These are phyloP conservation scores for Truncatella angustata DNA, from an alignment of 2,329 filamentous ascomycete genomes.

Conservation along the genomic window DNA sequence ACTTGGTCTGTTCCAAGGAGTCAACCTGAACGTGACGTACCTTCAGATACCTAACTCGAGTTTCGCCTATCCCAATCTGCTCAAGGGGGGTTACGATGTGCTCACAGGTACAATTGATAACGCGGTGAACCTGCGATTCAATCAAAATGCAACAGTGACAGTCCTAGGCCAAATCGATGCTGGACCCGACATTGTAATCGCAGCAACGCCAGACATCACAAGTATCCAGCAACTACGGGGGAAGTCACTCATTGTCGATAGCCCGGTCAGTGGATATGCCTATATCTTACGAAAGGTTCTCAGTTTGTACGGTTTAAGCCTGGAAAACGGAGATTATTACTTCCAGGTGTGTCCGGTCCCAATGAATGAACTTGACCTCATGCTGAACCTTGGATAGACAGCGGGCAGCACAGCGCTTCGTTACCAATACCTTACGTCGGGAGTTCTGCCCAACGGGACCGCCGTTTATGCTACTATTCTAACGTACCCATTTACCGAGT, in stretches of 20 bases:
- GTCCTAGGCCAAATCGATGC: slow-evolving; percentile 4
- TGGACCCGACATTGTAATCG: slow-evolving; percentile 3
- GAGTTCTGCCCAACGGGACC: not conserved
- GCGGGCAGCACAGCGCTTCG: not conserved
- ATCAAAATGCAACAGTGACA: not conserved
- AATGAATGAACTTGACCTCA: not conserved
- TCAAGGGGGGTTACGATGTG: not conserved
- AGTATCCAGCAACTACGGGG: not conserved
- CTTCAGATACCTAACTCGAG: not conserved
- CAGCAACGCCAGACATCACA: not conserved
- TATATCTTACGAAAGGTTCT: not conserved
- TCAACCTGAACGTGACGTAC: not conserved
- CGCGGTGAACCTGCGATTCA: slow-evolving; percentile 2
- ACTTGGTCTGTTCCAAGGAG: not conserved
- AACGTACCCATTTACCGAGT: not conserved
- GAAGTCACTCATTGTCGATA: not conserved
- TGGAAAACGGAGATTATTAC: not conserved
- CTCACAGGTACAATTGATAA: slow-evolving; percentile 7
- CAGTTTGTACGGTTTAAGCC: not conserved
- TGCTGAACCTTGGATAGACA: not conserved
- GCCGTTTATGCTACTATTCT: not conserved
- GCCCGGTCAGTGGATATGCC: not conserved
- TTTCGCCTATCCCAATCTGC: not conserved
- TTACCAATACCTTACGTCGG: not conserved
- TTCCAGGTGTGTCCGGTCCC: not conserved